phyloP scores from a whole-genome alignment of 768 basidiomycete genomes.

The Crepidotus variabilis region DNA sequence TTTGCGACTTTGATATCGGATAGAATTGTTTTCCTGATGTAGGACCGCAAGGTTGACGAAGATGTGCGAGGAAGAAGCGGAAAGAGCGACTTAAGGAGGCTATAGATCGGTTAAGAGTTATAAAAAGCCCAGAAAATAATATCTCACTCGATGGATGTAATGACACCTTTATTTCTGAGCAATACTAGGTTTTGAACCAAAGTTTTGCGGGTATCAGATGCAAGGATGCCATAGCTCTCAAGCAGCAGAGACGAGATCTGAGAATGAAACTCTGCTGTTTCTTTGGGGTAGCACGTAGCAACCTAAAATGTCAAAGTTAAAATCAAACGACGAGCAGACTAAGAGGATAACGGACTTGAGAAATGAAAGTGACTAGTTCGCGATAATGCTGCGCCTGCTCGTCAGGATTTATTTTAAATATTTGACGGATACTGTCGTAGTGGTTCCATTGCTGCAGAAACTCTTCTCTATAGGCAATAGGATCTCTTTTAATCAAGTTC shows the following conservation, averaged over 20 bases:
- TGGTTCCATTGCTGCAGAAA: constrained; percentile 97
- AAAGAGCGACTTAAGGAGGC: constrained; percentile 87
- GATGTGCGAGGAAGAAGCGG: constrained; percentile 94
- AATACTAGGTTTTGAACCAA: constrained; percentile 91
- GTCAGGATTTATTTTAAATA: constrained; percentile 78
- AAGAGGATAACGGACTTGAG: constrained; percentile 50
- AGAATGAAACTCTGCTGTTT: constrained; percentile 81
- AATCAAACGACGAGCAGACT: background rate
- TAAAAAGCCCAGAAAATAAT: background rate
- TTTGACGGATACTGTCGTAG: constrained; percentile 82
- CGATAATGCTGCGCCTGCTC: constrained; percentile 84
- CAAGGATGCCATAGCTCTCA: constrained; percentile 70
- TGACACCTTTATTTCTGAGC: constrained; percentile 89
- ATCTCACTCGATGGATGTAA: constrained; percentile 86
- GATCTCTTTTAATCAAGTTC: constrained; percentile 95
- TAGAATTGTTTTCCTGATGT: constrained; percentile 91
- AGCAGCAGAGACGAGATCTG: constrained; percentile 78
- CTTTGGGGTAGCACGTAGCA: constrained; percentile 90
- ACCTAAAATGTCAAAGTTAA: constrained; percentile 41
- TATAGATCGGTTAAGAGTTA: constrained; percentile 26
- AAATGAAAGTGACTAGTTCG: constrained; percentile 88
- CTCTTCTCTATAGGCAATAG: constrained; percentile 87
- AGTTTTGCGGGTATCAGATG: constrained; percentile 78
- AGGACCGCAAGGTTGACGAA: constrained; percentile 75
- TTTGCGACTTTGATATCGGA: constrained; percentile 93